Evolutionary conservation across 2,329 filamentous ascomycete species (phyloP), one percentile per base, ranked within the genome.

Genomic region (Ascochyta clinopodiicola): DNA sequence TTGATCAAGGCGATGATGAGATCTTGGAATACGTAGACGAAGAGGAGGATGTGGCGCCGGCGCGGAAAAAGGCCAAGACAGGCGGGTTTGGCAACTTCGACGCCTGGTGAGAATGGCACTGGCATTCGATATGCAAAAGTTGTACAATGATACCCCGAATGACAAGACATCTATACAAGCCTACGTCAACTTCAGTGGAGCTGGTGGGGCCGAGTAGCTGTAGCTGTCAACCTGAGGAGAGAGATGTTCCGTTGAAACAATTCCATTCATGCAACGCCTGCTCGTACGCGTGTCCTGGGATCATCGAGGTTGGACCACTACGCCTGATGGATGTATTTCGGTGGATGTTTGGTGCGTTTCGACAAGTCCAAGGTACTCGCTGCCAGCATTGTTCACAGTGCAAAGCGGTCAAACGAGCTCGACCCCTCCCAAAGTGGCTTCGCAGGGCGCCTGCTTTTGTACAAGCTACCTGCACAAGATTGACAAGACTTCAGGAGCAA

Each of bases 81-180:
- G 85, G 74, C 2, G 92, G 92, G 0, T 99, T 98, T 81, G 93
- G 94, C 2, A 96, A 97, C 76, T 99, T 99, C 75, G 93, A 96
- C 77, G 85, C 80, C 34, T 99, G 95, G 94, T 97, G 31, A 51
- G 59, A 29, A 17, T 12, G 21, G 31, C 12, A 27, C 15, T n/a
- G 15, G 21, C 29, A 13, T 8, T 31, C 37, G 44, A 37, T n/a
- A 9, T 29, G 43, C 19, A 29, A 12, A 45, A 37, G 21, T 13
- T 19, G 15, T 24, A 47, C 35, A 56, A 47, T 54, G 61, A 64
- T 64, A 64, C 59, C 61, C 61, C 54, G 15, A 40, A 44, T 47
- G 25, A 36, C 12, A 46, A 9, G 12, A 17, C 9, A 12, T 1
- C 5, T 40, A 38, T 13, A 17, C 8, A 10, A 17, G 21, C 22